A percentile compares a stretch with the other conserved stretches of the same genome.
These are phyloP conservation scores for Medakamo hakoo DNA, from an alignment of 139 green algal genomes.

Conservation along the genomic window DNA sequence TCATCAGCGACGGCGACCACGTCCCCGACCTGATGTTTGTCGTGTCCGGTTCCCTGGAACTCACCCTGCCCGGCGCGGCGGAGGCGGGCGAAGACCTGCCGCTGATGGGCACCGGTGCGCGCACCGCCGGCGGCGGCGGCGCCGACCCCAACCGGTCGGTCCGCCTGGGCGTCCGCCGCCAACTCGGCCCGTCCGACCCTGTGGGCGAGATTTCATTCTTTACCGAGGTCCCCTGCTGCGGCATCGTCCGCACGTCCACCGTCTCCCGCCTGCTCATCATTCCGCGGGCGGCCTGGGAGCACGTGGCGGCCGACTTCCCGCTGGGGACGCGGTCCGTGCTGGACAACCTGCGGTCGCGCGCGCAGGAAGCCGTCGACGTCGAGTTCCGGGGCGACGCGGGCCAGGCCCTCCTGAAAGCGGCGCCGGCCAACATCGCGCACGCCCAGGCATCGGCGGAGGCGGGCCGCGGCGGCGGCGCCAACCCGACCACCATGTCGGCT, in stretches of 20 bases:
- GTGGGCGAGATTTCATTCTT: slow-evolving; percentile 38
- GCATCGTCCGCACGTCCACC: slow-evolving; percentile 12
- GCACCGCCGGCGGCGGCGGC: too few species aligned
- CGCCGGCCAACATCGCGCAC: slow-evolving; percentile 1
- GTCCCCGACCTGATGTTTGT: not conserved
- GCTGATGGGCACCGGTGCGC: not conserved
- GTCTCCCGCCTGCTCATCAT: slow-evolving; percentile 37
- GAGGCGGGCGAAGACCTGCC: not conserved
- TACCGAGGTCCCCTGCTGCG: slow-evolving; percentile 21
- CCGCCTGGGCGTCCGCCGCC: slow-evolving; percentile 9
- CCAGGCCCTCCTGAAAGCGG: not conserved
- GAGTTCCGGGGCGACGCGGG: slow-evolving; percentile 3
- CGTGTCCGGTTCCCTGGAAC: not conserved
- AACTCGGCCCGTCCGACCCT: not conserved
- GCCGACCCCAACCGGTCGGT: not conserved
- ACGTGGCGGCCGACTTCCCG: slow-evolving; percentile 28
- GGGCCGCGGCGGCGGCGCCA: not conserved
- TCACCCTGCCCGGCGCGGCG: not conserved
- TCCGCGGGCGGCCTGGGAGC: slow-evolving; percentile 19
- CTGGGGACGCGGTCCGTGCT: slow-evolving; percentile 26
- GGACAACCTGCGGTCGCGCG: slow-evolving; percentile 25
- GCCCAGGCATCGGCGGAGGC: not conserved
- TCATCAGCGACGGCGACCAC: not conserved
- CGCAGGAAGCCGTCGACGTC: slow-evolving; percentile 2
- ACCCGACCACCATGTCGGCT: slow-evolving; percentile 3